Conservation (phyloP, 345 rosid species). For the Corchorus olitorius region DNA sequence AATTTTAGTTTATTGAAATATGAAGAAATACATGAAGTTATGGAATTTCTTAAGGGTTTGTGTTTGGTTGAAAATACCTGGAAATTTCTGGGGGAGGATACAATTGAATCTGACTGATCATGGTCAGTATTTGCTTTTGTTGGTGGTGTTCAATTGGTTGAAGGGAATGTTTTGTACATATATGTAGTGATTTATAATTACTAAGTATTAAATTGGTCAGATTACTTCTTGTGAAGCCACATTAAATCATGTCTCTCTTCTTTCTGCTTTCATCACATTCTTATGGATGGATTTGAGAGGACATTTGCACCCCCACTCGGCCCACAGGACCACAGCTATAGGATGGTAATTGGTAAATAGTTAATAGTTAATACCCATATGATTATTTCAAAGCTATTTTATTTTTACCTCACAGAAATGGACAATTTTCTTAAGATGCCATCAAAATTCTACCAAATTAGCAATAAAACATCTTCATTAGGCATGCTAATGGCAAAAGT, state of each 20-base stretch:
- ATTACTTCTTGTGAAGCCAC: not conserved
- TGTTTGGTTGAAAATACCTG: slow-evolving; percentile 20
- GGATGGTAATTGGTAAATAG: too few relatives aligned
- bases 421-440: too few relatives aligned
- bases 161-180: slow-evolving; percentile 15
- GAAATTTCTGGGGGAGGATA: slow-evolving; percentile 24
- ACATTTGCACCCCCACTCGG: too few relatives aligned
- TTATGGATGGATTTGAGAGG: not conserved
- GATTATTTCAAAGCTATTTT: too few relatives aligned
- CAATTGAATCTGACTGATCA: slow-evolving; percentile 2
- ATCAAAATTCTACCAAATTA: not conserved
- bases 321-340: too few relatives aligned
- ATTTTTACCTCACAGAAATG: too few relatives aligned
- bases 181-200: slow-evolving; percentile 16
- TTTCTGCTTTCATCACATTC: not conserved
- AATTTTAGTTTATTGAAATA: slow-evolving; percentile 12
- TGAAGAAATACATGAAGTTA: slow-evolving; percentile 3
- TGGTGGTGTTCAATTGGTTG: slow-evolving; percentile 17
- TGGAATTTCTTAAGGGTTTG: slow-evolving; percentile 14
- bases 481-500: not conserved
- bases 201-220: not conserved
- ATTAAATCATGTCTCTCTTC: not conserved
- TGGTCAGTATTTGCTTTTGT: slow-evolving; percentile 19
- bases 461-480: not conserved
- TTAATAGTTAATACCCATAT: too few relatives aligned